Evolutionary conservation across 768 basidiomycete genomes (phyloP).

Genomic region (Phylloporus sp.): DNA sequence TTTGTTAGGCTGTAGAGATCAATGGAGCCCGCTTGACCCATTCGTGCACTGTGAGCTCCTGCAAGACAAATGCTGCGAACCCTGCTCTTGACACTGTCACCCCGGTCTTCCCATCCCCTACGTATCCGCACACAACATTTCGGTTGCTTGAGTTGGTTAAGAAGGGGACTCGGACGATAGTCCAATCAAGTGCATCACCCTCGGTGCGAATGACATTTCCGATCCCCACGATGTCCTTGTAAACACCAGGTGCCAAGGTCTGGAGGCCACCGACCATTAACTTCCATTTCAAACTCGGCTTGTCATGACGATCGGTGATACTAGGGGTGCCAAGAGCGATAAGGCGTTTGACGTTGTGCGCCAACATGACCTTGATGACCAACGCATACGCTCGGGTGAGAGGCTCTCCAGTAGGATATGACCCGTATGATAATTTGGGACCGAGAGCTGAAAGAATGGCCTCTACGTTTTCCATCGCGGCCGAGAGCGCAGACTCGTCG

Average conservation of each 20-base stretch:
- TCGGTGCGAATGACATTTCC: slow-evolving; percentile 51
- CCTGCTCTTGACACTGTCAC: slow-evolving; percentile 50
- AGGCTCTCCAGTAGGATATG: slow-evolving; percentile 47
- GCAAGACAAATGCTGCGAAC: slow-evolving; percentile 57
- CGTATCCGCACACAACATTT: slow-evolving; percentile 55
- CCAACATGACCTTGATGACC: slow-evolving; percentile 55
- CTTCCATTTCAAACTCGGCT: slow-evolving; percentile 39
- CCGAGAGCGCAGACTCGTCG: slow-evolving; percentile 45
- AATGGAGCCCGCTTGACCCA: slow-evolving; percentile 51
- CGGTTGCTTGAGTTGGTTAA: slow-evolving; percentile 47
- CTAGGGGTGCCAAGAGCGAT: slow-evolving; percentile 67
- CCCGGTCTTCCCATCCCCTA: slow-evolving; percentile 58
- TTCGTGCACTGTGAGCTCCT: slow-evolving; percentile 52
- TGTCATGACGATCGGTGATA: slow-evolving; percentile 58
- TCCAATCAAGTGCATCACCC: slow-evolving; percentile 58
- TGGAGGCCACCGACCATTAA: slow-evolving; percentile 37
- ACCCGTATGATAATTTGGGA: slow-evolving; percentile 40
- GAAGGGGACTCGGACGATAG: slow-evolving; percentile 64
- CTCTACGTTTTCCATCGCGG: slow-evolving; percentile 54
- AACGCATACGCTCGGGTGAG: slow-evolving; percentile 56
- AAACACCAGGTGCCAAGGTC: slow-evolving; percentile 51
- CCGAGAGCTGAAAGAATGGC: slow-evolving; percentile 68
- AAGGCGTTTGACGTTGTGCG: slow-evolving; percentile 50
- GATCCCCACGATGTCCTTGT: slow-evolving; percentile 63
- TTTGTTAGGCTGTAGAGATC: slow-evolving; percentile 14